These are phyloP conservation scores for Wickerhamomyces ciferrii DNA, from an alignment of 805 yeast species.

Conservation along the genomic window DNA sequence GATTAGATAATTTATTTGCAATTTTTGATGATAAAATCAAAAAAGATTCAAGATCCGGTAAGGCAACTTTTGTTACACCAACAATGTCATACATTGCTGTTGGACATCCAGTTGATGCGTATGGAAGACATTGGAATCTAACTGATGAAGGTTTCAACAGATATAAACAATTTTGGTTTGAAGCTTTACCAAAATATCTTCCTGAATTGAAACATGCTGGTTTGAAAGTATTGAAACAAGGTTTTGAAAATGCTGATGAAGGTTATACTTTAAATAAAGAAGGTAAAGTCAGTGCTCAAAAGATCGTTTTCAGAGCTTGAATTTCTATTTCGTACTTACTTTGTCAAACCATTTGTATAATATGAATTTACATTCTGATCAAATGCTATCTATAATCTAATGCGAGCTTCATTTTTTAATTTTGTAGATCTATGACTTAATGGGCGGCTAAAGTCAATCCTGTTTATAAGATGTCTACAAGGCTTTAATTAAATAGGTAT, in stretches of 20 bases:
- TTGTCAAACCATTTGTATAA: too few species aligned
- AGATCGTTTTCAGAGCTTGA: constrained; percentile 32
- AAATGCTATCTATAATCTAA: too few species aligned
- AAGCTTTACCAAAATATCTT: constrained; percentile 20
- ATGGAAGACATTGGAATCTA: constrained; percentile 25
- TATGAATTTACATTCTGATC: too few species aligned
- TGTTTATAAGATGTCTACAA: too few species aligned
- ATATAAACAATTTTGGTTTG: constrained; percentile 22
- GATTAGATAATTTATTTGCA: constrained; percentile 28
- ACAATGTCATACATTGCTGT: constrained; percentile 34
- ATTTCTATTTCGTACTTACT: too few species aligned
- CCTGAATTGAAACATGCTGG: constrained; percentile 27
- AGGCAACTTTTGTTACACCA: constrained; percentile 26
- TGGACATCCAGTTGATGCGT: constrained; percentile 28
- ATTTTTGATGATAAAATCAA: constrained; percentile 22
- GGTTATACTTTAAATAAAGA: constrained; percentile 31
- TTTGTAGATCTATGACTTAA: too few species aligned
- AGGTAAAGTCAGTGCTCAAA: constrained; percentile 38
- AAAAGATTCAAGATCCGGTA: constrained; percentile 25
- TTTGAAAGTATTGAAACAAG: constrained; percentile 24
- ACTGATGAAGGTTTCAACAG: constrained; percentile 19
- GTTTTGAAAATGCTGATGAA: constrained; percentile 28
- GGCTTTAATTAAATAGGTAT: too few species aligned
- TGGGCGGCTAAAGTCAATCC: too few species aligned
- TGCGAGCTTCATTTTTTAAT: too few species aligned